Conservation (phyloP, 495 filamentous ascomycete species). For the Neurospora sp. region DNA sequence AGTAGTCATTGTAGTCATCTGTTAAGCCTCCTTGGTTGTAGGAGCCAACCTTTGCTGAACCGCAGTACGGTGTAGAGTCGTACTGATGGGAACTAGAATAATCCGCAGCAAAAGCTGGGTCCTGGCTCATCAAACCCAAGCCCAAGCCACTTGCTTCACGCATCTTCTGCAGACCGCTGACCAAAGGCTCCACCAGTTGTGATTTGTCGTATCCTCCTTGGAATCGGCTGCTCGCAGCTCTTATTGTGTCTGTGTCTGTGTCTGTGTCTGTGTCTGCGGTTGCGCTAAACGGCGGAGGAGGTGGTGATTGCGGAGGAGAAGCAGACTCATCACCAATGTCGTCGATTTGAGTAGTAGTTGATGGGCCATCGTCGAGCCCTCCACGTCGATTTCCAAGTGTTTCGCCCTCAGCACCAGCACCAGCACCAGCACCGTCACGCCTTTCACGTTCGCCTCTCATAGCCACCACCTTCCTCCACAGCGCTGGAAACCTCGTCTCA, state of each 20-base stretch:
- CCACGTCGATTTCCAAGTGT: not conserved
- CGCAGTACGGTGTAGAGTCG: not conserved
- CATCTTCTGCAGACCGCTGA: slow-evolving; percentile 23
- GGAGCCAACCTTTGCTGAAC: not conserved
- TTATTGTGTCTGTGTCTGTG: too few relatives aligned
- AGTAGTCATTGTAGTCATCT: not conserved
- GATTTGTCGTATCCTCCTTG: not conserved
- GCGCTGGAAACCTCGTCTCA: slow-evolving; percentile 20
- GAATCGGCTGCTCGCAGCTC: not conserved
- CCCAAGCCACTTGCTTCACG: slow-evolving; percentile 7
- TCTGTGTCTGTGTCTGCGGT: not conserved
- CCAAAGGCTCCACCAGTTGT: slow-evolving; percentile 17
- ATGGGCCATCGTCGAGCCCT: slow-evolving; percentile 3
- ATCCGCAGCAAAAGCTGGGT: not conserved
- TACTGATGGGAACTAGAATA: not conserved
- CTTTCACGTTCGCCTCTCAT: slow-evolving; percentile 14
- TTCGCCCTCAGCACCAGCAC: not conserved
- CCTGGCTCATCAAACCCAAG: not conserved
- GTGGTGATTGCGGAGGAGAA: not conserved
- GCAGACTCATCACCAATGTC: not conserved
- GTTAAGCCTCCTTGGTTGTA: not conserved
- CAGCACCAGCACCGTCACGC: slow-evolving; percentile 7
- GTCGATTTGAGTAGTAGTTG: not conserved
- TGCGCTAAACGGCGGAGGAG: not conserved
- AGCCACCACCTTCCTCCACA: slow-evolving; percentile 26